phyloP scores from a whole-genome alignment of 495 filamentous ascomycete species.

The Penicillium dipodomyicola region DNA sequence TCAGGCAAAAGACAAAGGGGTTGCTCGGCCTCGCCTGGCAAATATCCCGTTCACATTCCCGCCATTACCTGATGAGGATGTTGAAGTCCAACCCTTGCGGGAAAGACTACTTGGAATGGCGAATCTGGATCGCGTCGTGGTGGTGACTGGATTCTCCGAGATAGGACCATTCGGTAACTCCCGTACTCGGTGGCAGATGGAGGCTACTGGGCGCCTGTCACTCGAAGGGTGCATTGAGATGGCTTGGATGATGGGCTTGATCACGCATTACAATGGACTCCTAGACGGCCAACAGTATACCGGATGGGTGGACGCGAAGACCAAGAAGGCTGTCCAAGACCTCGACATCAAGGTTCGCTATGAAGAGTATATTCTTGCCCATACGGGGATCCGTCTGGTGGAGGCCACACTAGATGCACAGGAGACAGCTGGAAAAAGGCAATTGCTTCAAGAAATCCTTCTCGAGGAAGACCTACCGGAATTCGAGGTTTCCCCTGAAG shows the following conservation, averaged over 20 bases:
- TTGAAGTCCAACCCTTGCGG: constrained; percentile 64
- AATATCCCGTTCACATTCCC: constrained; percentile 94
- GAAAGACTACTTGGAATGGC: constrained; percentile 87
- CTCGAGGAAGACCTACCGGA: constrained; percentile 90
- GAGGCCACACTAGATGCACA: constrained; percentile 92
- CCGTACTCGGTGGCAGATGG: constrained; percentile 95
- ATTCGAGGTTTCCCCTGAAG: constrained; percentile 90
- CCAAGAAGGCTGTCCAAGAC: constrained; percentile 87
- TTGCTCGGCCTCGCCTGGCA: constrained; percentile 50
- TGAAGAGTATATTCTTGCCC: constrained; percentile 87
- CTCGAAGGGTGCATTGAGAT: constrained; percentile 95
- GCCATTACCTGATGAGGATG: constrained; percentile 70
- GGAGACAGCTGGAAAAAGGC: constrained; percentile 93
- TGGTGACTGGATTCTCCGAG: constrained; percentile 89
- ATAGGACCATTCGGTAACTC: constrained; percentile 95
- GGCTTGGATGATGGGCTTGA: constrained; percentile 98
- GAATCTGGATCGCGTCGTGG: constrained; percentile 88
- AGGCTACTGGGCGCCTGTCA: constrained; percentile 86
- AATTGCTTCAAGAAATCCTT: constrained; percentile 89
- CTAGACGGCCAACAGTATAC: constrained; percentile 90
- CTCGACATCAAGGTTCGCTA: constrained; percentile 91
- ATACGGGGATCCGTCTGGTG: constrained; percentile 90
- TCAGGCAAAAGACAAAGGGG: constrained; percentile 49
- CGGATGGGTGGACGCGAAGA: constrained; percentile 90
- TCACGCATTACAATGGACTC: constrained; percentile 90